A percentile compares a stretch with the other conserved stretches of the same genome.
phyloP scores from a whole-genome alignment of 139 green algal species.

The Mesostigma viride region DNA sequence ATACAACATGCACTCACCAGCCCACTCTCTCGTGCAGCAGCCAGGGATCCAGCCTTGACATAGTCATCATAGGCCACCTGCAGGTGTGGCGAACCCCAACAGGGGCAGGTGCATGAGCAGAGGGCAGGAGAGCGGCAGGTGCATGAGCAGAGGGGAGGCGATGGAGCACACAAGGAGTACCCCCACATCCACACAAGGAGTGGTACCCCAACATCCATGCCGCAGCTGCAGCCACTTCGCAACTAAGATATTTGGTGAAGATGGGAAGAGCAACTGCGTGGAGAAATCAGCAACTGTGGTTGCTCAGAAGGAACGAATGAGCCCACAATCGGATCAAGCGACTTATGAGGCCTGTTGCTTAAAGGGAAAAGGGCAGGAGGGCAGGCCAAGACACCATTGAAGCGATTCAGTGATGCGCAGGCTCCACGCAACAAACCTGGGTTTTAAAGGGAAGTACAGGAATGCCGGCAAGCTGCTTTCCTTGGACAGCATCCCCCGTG shows the following conservation, averaged over 20 bases:
- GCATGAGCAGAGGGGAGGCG: not conserved
- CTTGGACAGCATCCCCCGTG: too few relatives aligned
- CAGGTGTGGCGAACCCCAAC: not conserved
- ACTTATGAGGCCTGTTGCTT: not conserved
- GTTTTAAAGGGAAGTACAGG: too few relatives aligned
- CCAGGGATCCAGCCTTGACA: constrained; percentile 13
- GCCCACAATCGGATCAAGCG: not conserved
- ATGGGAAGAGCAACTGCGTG: not conserved
- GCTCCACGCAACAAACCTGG: too few relatives aligned
- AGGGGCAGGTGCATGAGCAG: not conserved
- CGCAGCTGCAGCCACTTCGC: not conserved
- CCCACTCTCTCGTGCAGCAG: constrained; percentile 28
- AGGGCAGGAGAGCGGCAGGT: not conserved
- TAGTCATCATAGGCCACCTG: constrained; percentile 33
- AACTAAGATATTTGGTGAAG: not conserved
- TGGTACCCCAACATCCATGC: not conserved
- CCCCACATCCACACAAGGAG: not conserved
- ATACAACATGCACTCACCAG: constrained; percentile 21
- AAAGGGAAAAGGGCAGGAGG: not conserved
- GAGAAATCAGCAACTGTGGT: too few relatives aligned
- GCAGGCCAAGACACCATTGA: not conserved
- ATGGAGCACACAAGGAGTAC: not conserved
- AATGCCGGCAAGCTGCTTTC: too few relatives aligned
- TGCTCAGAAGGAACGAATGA: too few relatives aligned
- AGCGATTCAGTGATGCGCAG: not conserved